Conservation (phyloP, 1,139 yeast species). For the Geotrichum europaeum region DNA sequence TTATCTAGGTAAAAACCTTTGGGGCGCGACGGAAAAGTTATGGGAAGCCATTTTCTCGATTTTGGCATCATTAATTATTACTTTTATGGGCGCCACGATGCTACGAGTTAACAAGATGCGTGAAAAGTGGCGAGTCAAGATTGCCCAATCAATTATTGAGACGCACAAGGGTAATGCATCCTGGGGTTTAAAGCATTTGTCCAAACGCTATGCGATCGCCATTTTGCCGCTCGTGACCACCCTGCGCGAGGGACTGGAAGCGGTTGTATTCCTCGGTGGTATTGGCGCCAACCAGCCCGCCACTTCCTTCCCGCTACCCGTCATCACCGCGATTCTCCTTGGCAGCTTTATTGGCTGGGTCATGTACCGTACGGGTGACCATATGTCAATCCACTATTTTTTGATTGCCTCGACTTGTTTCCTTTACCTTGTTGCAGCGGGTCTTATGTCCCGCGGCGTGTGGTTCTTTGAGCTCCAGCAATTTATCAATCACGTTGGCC, state of each 20-base stretch:
- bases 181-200: neutral
- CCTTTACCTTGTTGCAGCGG: conserved; percentile 80
- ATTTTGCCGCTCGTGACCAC: conserved; percentile 80
- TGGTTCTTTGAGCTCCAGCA: conserved; percentile 74
- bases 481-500: conserved; percentile 64
- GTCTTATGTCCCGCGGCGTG: conserved; percentile 81
- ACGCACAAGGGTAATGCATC: conserved; percentile 31
- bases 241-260: conserved; percentile 87
- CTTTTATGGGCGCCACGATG: conserved; percentile 85
- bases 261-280: conserved; percentile 87
- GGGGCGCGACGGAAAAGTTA: conserved; percentile 75
- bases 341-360: conserved; percentile 62
- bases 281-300: conserved; percentile 52
- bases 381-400: conserved; percentile 66
- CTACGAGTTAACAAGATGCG: conserved; percentile 81
- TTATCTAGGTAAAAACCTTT: conserved; percentile 68
- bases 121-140: conserved; percentile 76
- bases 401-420: conserved; percentile 75
- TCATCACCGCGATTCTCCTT: conserved; percentile 65
- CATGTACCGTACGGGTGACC: conserved; percentile 65
- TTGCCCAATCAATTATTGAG: conserved; percentile 46
- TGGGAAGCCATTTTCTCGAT: conserved; percentile 92
- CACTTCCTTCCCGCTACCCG: conserved; percentile 74
- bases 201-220: conserved; percentile 61
- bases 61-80: conserved; percentile 71